A percentile compares a stretch with the other conserved stretches of the same genome.
These are phyloP conservation scores for Suillus tomentosus DNA, from an alignment of 768 basidiomycete species.

Conservation along the genomic window DNA sequence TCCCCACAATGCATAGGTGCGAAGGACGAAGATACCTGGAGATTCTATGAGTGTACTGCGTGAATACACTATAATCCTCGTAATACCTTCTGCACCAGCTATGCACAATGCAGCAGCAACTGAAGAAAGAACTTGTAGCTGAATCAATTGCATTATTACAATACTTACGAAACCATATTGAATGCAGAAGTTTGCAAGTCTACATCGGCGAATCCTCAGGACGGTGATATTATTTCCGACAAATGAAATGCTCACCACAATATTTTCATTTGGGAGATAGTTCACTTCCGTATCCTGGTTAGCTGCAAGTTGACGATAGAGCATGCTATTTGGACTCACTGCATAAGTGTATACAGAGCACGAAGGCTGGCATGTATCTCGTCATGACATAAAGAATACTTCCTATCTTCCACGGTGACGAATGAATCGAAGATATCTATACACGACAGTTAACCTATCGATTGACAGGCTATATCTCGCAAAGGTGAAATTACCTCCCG, in stretches of 20 bases:
- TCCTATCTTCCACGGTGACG: background rate
- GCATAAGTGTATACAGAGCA: background rate
- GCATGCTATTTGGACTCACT: background rate
- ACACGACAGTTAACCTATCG: background rate
- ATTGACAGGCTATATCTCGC: background rate
- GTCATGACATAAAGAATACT: background rate
- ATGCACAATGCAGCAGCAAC: background rate
- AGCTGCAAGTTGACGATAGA: background rate
- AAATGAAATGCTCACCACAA: slow-evolving; percentile 4
- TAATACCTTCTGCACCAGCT: slow-evolving; percentile 2
- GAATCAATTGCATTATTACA: background rate
- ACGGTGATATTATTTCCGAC: background rate
- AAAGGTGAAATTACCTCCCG: background rate
- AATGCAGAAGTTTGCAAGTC: background rate
- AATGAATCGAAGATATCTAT: background rate
- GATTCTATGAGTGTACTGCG: background rate
- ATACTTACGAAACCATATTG: background rate
- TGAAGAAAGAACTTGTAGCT: background rate
- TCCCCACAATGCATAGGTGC: slow-evolving; percentile 7
- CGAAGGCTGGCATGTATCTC: background rate
- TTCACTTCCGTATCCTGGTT: slow-evolving; percentile 1
- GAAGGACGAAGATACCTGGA: slow-evolving; percentile 3
- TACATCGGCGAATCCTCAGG: background rate
- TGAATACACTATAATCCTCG: background rate
- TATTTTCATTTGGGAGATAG: background rate